Conservation (phyloP, 805 yeast genomes). For the Metschnikowia shivogae region DNA sequence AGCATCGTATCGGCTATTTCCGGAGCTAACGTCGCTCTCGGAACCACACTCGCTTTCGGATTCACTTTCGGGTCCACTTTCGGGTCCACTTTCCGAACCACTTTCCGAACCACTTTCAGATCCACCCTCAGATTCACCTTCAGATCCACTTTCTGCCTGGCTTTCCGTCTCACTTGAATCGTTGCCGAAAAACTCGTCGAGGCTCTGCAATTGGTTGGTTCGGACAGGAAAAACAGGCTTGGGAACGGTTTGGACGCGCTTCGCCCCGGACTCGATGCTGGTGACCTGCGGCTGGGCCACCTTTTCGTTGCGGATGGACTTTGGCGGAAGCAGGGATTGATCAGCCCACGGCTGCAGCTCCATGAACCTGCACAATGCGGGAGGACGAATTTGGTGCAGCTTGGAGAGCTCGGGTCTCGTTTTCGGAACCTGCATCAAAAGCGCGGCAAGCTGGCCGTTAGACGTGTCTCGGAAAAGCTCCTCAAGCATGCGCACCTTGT, state of each 20-base stretch:
- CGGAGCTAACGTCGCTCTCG: constrained; percentile 22
- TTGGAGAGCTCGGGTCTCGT: constrained; percentile 44
- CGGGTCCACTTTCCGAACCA: constrained; percentile 15
- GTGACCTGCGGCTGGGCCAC: constrained; percentile 10
- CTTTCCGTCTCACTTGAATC: constrained; percentile 18
- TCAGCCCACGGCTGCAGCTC: constrained; percentile 46
- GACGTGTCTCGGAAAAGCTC: constrained; percentile 47
- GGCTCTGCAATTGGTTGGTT: constrained; percentile 60
- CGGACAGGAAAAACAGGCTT: constrained; percentile 5
- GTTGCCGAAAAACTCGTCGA: constrained; percentile 78
- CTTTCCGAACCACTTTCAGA: neutral
- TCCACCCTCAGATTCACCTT: constrained; percentile 13
- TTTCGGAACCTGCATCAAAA: constrained; percentile 74
- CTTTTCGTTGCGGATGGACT: constrained; percentile 28
- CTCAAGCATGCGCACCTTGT: constrained; percentile 71
- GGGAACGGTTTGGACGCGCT: neutral
- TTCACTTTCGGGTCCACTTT: constrained; percentile 13
- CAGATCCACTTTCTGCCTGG: constrained; percentile 20
- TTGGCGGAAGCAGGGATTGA: constrained; percentile 24
- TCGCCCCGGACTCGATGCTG: constrained; percentile 12
- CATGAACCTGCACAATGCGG: constrained; percentile 17
- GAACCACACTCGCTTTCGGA: neutral
- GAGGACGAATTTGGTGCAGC: neutral
- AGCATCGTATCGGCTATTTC: constrained; percentile 24
- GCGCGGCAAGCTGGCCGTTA: constrained; percentile 57